Conservation (phyloP, 108 stramenopile genomes). For the Conticribra guillardii region DNA sequence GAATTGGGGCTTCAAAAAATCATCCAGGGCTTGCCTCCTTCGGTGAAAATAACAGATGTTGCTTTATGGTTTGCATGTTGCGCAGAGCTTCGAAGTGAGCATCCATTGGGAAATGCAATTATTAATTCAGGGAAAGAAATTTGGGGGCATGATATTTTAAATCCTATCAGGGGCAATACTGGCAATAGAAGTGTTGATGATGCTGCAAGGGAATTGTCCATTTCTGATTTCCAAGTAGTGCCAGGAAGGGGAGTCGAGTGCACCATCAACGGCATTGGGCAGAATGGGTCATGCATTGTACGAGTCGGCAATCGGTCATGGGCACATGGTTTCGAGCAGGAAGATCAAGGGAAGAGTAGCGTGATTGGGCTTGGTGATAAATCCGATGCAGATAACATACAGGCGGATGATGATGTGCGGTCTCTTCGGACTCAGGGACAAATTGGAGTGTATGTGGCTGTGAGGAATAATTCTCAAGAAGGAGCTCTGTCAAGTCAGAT, state of each 20-base stretch:
- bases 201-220: not conserved
- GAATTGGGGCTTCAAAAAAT: slow-evolving; percentile 19
- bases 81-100: slow-evolving; percentile 83
- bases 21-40: slow-evolving; percentile 48
- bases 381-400: slow-evolving; percentile 7
- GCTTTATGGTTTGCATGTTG: slow-evolving; percentile 78
- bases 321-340: slow-evolving; percentile 26
- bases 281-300: slow-evolving; percentile 31
- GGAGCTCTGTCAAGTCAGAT: not conserved
- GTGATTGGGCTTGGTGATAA: not conserved
- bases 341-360: slow-evolving; percentile 2
- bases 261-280: slow-evolving; percentile 39
- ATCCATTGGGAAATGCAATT: slow-evolving; percentile 84
- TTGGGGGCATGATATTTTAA: slow-evolving; percentile 58
- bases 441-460: slow-evolving; percentile 68
- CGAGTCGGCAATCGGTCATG: slow-evolving; percentile 62
- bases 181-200: not conserved
- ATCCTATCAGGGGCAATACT: slow-evolving; percentile 18
- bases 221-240: slow-evolving; percentile 55
- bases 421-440: slow-evolving; percentile 54
- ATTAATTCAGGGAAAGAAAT: slow-evolving; percentile 64
- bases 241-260: slow-evolving; percentile 76
- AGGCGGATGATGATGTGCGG: slow-evolving; percentile 48
- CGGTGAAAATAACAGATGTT: slow-evolving; percentile 37
- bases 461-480: slow-evolving; percentile 14